Base-by-base conservation (phyloP, 1,284 basidiomycete species). In the Trichosporon faecale region DNA sequence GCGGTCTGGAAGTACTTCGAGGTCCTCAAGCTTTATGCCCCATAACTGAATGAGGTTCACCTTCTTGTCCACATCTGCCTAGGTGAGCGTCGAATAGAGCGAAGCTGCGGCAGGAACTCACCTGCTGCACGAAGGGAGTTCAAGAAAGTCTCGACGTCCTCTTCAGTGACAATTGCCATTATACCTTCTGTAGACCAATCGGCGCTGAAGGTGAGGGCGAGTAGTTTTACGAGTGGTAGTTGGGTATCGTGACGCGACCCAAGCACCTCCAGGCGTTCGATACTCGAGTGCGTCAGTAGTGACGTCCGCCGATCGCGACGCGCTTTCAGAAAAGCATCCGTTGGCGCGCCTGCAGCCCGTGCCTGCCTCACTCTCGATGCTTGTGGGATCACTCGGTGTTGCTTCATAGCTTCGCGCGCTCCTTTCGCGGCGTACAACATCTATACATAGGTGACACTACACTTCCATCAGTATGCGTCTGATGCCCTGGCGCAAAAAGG, bases 401-500 rank as follows among this genome's bases (percentile, higher is more conserved):
- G n/a, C n/a, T n/a, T n/a, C n/a, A n/a, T n/a, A 40, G 6, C 2
- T 40, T 14, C 37, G 12, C 37, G 37, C 37, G 12, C 31, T 40
- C 37, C 12, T 40, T 11, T 2, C 37, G 12, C 37, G 7, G 18
- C 4, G 27, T 61, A 61, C 57, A 61, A 61, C 57, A 31, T 8
- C 18, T 18, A 31, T 61, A 61, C 29, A 33, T 61, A 33, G 27
- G 18, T 18, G 57, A 1, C 27, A 60, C 46, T 64, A 68, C n/a
- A 68, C 73, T 44, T 79, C 80, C 72, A 80, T 77, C 33, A 84
- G 72, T 23, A 86, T 83, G 52, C 83, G 76, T 64, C 84, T 78
- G 0, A 87, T 82, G 3, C 86, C 86, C 27, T 85, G 82, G 12
- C 86, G 81, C 81, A 98, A 91, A 82, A 92, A 93, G 23, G 94